Base-by-base conservation (phyloP, 768 basidiomycete genomes). In the Nidula microcarpa region DNA sequence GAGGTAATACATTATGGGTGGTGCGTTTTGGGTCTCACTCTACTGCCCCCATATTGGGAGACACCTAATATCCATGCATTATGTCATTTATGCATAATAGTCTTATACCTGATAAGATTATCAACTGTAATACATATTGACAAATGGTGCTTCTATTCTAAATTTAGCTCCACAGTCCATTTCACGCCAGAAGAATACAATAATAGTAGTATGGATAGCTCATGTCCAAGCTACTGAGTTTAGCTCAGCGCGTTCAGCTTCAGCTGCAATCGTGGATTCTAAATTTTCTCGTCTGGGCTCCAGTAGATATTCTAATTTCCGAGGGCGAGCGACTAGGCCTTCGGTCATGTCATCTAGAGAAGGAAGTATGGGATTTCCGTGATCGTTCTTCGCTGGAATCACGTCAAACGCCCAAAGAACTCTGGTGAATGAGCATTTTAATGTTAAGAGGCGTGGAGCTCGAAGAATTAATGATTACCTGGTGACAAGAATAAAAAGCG, bases 311-410 rank as follows among this genome's bases (percentile, higher is more conserved):
- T 51, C 46, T 16, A 66, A 61, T 17, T 57, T 48, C 1, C 52
- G 49, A 10, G 65, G 65, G 10, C 56, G 59, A 39, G 60, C 45
- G 13, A 61, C 62, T 30, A 64, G 47, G 9, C 62, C 60, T 0
- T 55, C 57, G 10, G 54, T 52, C 43, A 63, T 58, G 13, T 58
- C 51, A 13, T 66, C 56, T 9, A 34, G 53, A 17, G 58, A 51
- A 0, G 62, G 63, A 13, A 63, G 51, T 11, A 57, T 54, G 4
- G 55, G 54, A 14, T 57, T 57, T 17, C 61, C 62, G 16, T 49
- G 11, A 6, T 41, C 35, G 50, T 63, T 53, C 5, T 44, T 49
- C 1, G 52, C 36, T 1, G 39, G 39, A 13, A 41, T 17, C 3
- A 41, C 16, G 16, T 41, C 39, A 41, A 41, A 41, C 16, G 39